Conservation (phyloP, 805 yeast genomes). For the Ogataea chonburiensis region DNA sequence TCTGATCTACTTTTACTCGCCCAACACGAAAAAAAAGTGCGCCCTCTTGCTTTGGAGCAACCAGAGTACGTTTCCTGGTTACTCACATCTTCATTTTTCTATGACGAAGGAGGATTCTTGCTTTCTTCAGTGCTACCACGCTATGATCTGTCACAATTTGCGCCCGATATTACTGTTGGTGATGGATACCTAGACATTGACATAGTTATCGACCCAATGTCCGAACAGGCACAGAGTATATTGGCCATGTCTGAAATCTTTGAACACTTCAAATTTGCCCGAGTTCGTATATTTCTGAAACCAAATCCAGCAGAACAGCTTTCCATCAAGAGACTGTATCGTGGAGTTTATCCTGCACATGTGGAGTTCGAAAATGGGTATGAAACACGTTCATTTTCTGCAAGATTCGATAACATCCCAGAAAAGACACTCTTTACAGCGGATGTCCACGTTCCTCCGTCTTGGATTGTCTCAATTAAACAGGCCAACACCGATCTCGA, state of each 20-base stretch:
- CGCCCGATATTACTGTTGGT: conserved; percentile 6
- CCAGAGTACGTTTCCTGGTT: conserved; percentile 28
- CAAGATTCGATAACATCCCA: conserved; percentile 50
- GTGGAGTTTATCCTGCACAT: conserved; percentile 39
- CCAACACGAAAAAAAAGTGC: conserved; percentile 46
- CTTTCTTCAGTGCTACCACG: conserved; percentile 23
- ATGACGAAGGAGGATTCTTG: conserved; percentile 31
- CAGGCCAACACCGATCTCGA: conserved; percentile 59
- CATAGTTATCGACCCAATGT: conserved; percentile 68
- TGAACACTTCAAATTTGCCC: conserved; percentile 49
- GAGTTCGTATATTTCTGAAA: conserved; percentile 52
- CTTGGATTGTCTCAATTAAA: conserved; percentile 65
- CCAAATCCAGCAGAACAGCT: conserved; percentile 48
- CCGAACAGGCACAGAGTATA: conserved; percentile 64
- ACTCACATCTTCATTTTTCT: conserved; percentile 24
- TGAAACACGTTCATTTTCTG: conserved; percentile 25
- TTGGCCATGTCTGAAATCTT: conserved; percentile 42
- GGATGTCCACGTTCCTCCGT: conserved; percentile 57
- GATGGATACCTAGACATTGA: conserved; percentile 46
- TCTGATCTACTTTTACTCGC: conserved; percentile 17
- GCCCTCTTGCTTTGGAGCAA: conserved; percentile 34
- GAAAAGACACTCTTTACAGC: conserved; percentile 49
- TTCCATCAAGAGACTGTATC: conserved; percentile 59
- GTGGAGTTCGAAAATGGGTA: conserved; percentile 35
- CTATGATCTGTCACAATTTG: conserved; percentile 10